Conservation (phyloP, 352 stramenopile species). For the Phytophthora constricta region DNA sequence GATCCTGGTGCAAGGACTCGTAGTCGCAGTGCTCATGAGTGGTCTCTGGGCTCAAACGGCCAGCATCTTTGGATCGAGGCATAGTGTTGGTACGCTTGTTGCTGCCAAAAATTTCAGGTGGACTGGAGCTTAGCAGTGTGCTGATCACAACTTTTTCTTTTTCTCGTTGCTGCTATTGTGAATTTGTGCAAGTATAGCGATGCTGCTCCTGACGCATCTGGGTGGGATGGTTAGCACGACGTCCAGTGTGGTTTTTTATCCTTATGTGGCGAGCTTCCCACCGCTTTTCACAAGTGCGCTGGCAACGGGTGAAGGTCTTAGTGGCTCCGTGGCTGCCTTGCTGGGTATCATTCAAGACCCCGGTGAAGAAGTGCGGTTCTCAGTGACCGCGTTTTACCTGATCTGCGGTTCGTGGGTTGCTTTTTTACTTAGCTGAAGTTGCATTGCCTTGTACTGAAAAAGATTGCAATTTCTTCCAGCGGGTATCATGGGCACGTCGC, state of each 20-base stretch:
- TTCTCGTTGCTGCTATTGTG: not conserved
- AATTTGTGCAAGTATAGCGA: slow-evolving; percentile 30
- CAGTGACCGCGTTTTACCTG: slow-evolving; percentile 64
- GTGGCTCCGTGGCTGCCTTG: slow-evolving; percentile 62
- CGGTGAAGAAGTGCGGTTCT: slow-evolving; percentile 60
- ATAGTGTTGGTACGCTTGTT: slow-evolving; percentile 54
- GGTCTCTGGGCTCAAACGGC: slow-evolving; percentile 60
- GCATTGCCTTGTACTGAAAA: not conserved
- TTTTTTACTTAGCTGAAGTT: not conserved
- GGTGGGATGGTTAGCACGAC: slow-evolving; percentile 74
- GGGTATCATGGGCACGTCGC: slow-evolving; percentile 57
- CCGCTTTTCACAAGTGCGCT: slow-evolving; percentile 70
- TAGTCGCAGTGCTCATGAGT: slow-evolving; percentile 64
- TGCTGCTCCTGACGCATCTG: slow-evolving; percentile 69
- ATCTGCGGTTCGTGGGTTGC: slow-evolving; percentile 51
- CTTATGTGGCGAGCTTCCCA: slow-evolving; percentile 69
- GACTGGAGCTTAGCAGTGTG: not conserved
- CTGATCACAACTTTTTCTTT: not conserved
- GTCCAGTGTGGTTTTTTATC: slow-evolving; percentile 78
- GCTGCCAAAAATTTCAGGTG: not conserved
- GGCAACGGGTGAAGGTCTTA: slow-evolving; percentile 71
- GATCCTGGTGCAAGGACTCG: slow-evolving; percentile 52
- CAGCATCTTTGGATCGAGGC: slow-evolving; percentile 47
- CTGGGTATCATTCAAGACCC: slow-evolving; percentile 67
- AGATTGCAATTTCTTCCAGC: slow-evolving; percentile 26